Evolutionary conservation across 345 rosid genomes (phyloP).

Genomic region (Gossypium herbaceum): DNA sequence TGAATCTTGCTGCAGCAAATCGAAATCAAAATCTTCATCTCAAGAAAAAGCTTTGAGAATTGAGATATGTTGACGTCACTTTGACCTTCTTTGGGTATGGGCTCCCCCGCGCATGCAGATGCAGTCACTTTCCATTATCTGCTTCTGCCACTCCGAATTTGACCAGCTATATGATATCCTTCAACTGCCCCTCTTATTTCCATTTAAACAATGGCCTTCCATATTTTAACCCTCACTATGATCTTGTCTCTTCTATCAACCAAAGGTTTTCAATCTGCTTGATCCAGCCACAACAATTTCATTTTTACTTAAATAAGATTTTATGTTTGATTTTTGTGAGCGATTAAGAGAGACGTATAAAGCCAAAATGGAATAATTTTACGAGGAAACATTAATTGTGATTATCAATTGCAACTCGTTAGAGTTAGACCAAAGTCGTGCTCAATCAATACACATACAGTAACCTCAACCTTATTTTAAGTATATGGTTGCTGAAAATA

Average conservation of each 20-base stretch:
- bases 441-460: not conserved
- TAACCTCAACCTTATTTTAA: not conserved
- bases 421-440: not conserved
- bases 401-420: not conserved
- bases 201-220: not conserved
- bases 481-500: not conserved
- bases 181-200: not conserved
- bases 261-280: too few relatives aligned
- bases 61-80: not conserved
- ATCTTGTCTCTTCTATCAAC: too few relatives aligned
- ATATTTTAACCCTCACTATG: too few relatives aligned
- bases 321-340: too few relatives aligned
- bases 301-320: not conserved
- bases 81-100: not conserved
- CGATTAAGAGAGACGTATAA: not conserved
- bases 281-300: too few relatives aligned
- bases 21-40: not conserved
- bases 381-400: not conserved
- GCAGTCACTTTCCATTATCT: not conserved
- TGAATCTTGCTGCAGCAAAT: not conserved
- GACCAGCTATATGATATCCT: not conserved
- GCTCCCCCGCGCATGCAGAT: not conserved
- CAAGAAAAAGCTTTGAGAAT: not conserved
- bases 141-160: not conserved
- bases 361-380: not conserved